These are phyloP conservation scores for Naganishia friedmannii DNA, from an alignment of 768 basidiomycete species.

Conservation along the genomic window DNA sequence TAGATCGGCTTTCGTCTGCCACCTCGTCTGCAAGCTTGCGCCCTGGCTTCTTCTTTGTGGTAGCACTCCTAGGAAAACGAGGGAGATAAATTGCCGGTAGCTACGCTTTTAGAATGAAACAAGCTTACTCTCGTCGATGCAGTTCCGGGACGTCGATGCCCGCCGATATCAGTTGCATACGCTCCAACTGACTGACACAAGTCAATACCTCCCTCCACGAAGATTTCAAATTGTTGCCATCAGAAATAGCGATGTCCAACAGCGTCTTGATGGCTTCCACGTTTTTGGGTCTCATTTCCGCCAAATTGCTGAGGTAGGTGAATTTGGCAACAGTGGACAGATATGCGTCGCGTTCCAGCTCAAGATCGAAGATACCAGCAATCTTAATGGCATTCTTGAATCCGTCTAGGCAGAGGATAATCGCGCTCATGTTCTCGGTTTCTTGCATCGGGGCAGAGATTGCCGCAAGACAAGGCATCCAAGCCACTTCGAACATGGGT, in stretches of 20 bases:
- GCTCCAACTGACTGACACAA: constrained; percentile 96
- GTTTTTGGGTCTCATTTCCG: constrained; percentile 99
- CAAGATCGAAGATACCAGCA: constrained; percentile 93
- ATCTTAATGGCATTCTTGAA: constrained; percentile 96
- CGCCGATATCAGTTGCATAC: constrained; percentile 94
- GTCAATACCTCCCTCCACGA: constrained; percentile 95
- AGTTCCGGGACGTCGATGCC: constrained; percentile 79
- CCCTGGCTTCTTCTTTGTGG: constrained; percentile 58
- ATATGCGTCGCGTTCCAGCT: constrained; percentile 96
- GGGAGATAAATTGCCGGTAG: background rate
- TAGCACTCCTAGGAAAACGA: constrained; percentile 39
- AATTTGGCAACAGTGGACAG: constrained; percentile 94
- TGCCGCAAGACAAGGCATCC: constrained; percentile 96
- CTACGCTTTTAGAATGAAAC: background rate
- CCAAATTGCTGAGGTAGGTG: constrained; percentile 93
- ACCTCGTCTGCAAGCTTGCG: constrained; percentile 71
- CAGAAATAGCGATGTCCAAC: constrained; percentile 89
- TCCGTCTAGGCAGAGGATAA: constrained; percentile 87
- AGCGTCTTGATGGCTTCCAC: constrained; percentile 98
- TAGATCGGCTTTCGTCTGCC: constrained; percentile 92
- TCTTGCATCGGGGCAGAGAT: constrained; percentile 91
- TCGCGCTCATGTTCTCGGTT: constrained; percentile 87
- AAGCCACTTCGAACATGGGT: constrained; percentile 99
- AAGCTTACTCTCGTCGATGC: constrained; percentile 72
- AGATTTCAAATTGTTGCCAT: constrained; percentile 91